These are phyloP conservation scores for Adansonia rubrostipa DNA, from an alignment of 441 rosid genomes.

Conservation along the genomic window DNA sequence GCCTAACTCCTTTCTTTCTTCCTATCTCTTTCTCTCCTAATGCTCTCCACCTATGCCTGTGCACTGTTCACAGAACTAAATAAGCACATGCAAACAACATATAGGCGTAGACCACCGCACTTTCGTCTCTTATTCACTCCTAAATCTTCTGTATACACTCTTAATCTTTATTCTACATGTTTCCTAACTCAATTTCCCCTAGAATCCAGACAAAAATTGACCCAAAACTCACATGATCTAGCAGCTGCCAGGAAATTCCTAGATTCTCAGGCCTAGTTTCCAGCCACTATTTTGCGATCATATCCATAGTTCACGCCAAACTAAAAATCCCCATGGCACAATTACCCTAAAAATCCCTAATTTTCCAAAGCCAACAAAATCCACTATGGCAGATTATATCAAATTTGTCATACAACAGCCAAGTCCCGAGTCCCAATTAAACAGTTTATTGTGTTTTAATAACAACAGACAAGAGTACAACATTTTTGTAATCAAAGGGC, in stretches of 20 bases:
- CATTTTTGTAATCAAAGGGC: not conserved
- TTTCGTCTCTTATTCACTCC: not conserved
- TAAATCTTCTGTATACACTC: not conserved
- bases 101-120: not conserved
- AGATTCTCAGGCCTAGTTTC: not conserved
- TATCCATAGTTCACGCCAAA: not conserved
- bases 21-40: not conserved
- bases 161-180: not conserved
- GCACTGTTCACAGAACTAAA: not conserved
- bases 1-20: not conserved
- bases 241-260: not conserved
- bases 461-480: not conserved
- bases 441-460: not conserved
- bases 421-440: not conserved
- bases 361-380: not conserved
- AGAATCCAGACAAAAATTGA: not conserved
- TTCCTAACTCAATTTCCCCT: not conserved
- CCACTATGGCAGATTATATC: not conserved
- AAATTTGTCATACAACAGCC: not conserved
- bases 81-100: not conserved
- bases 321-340: too few relatives aligned
- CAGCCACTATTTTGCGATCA: not conserved
- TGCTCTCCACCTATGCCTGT: not conserved
- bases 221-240: not conserved
- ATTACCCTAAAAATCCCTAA: not conserved